A percentile compares a stretch with the other conserved stretches of the same genome.
These are phyloP conservation scores for Flaveria linearis DNA, from an alignment of 129 eudicot genomes.

Conservation along the genomic window DNA sequence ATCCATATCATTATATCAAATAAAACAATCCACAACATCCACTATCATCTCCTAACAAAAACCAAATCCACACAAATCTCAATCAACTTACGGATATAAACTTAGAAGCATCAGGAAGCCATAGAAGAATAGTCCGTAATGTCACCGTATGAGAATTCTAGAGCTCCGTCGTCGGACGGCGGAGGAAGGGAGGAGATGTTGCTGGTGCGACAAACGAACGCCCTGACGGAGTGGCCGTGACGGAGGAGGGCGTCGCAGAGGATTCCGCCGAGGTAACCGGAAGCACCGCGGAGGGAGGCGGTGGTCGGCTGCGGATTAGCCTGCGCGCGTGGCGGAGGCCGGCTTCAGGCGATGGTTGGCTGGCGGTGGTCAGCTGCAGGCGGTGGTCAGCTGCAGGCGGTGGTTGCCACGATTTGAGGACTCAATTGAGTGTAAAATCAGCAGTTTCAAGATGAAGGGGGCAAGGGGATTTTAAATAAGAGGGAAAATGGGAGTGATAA, in stretches of 20 bases:
- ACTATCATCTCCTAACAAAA: neutral
- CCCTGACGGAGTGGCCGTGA: conserved; percentile 64
- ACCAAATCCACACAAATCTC: neutral
- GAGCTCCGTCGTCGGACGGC: conserved; percentile 37
- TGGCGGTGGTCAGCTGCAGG: no score
- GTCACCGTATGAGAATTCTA: conserved; percentile 70
- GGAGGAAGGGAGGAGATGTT: conserved; percentile 60
- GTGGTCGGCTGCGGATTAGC: no score
- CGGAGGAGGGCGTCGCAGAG: conserved; percentile 65
- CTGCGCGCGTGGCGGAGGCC: no score
- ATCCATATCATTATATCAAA: conserved; percentile 38
- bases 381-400: no score
- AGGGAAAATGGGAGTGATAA: no score
- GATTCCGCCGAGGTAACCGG: conserved; percentile 82
- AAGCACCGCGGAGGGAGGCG: no score
- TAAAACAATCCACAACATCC: neutral
- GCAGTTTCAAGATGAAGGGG: no score
- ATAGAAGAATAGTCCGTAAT: conserved; percentile 73
- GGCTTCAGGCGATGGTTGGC: no score
- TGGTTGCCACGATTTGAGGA: no score
- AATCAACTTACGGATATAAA: conserved; percentile 49
- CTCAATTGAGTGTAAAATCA: no score
- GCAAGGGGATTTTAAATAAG: no score
- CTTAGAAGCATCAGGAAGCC: conserved; percentile 79
- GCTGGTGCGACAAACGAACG: conserved; percentile 79